Evolutionary conservation across 2,329 filamentous ascomycete species (phyloP).

Genomic region (Dryadomyces quercivorus): DNA sequence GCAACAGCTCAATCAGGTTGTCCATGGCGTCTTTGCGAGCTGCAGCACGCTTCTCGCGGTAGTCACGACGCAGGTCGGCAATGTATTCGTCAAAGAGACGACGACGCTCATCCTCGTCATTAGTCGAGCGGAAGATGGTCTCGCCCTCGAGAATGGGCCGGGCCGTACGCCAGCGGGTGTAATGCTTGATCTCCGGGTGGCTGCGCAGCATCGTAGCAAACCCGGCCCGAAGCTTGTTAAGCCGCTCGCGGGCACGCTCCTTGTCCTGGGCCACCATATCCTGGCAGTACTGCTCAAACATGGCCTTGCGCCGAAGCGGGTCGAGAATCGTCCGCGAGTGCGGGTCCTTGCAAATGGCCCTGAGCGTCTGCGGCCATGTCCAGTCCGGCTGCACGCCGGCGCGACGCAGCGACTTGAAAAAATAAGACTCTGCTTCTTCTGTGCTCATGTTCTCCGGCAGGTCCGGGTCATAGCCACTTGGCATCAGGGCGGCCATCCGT

Average conservation of each 20-base stretch:
- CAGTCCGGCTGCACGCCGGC: conserved; percentile 82
- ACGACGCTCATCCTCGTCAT: conserved; percentile 74
- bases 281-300: conserved; percentile 90
- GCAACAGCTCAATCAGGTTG: conserved; percentile 65
- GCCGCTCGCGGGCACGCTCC: conserved; percentile 83
- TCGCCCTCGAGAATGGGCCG: conserved; percentile 89
- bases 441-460: conserved; percentile 55
- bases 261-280: conserved; percentile 88
- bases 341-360: conserved; percentile 74
- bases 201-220: conserved; percentile 94
- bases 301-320: conserved; percentile 76
- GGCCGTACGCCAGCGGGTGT: conserved; percentile 94
- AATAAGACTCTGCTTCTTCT: conserved; percentile 87
- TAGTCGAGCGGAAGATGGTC: conserved; percentile 86
- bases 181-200: conserved; percentile 93
- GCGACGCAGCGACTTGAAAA: conserved; percentile 78
- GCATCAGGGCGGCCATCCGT: conserved; percentile 45
- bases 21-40: conserved; percentile 73
- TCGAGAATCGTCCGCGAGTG: conserved; percentile 91
- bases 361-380: conserved; percentile 84
- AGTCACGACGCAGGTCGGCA: conserved; percentile 65
- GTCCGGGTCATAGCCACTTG: conserved; percentile 56
- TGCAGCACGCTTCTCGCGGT: conserved; percentile 62
- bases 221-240: conserved; percentile 83
- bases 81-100: conserved; percentile 93